Base-by-base conservation (phyloP, 2,329 filamentous ascomycete genomes). In the Cordyceps javanica region DNA sequence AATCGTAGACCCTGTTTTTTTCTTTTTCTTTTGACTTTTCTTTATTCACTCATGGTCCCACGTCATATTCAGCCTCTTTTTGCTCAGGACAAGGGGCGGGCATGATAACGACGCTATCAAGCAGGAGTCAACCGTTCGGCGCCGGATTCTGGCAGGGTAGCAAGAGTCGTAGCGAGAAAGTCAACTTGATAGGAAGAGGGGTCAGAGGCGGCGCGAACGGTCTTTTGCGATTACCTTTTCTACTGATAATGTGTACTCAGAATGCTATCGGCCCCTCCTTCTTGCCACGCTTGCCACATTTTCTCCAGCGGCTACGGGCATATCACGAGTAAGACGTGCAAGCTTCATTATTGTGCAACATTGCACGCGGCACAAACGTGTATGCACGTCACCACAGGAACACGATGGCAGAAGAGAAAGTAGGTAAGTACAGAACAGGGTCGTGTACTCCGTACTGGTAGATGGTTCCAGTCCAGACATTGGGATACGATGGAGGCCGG, bases 331-430 rank as follows among this genome's bases (percentile, higher is more conserved):
- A 11, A 26, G 32, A 23, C 23, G 19, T 28, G 16, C 25, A 39
- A 25, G 28, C n/a, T n/a, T n/a, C n/a, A n/a, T n/a, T n/a, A n/a
- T 53, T 53, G 50, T 53, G 39, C 50, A 44, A 44, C 50, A 53
- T 25, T 41, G 25, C 19, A 26, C 50, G 26, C 39, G 25, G 5
- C 26, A 30, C 23, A 39, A 39, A 30, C 28, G 25, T 25, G n/a
- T 21, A 54, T 54, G 51, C 51, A 54, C 21, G 39, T 54, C 39
- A 45, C 19, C 39, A 26, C 8, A 16, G 19, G 14, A 30, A n/a
- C 5, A n/a, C 9, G 26, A 3, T 1, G n/a, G 8, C 8, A 46
- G 19, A 26, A 13, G 19, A 19, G n/a, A 41, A 41, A 21, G 7
- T 9, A n/a, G 13, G 3, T 42, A 54, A 54, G 25, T n/a, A 25